Base-by-base conservation (phyloP, 805 yeast species). In the Candida cerambycidarum region DNA sequence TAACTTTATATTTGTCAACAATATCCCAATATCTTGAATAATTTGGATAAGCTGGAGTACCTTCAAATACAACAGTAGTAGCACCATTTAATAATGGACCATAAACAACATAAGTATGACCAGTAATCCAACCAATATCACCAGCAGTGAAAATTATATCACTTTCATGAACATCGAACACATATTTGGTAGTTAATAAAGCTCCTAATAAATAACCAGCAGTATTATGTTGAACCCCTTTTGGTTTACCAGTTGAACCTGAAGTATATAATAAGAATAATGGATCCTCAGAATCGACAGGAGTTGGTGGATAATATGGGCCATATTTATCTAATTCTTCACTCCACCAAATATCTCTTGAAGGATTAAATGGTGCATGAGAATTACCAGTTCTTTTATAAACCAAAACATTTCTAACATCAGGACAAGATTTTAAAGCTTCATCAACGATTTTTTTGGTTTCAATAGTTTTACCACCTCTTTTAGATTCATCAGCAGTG, bases 71-170 rank as follows among this genome's bases (percentile, higher is more conserved):
- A 41, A 93, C 85, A 8, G 97, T 82, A 37, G 98, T 83, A 41
- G 90, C 87, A 67, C 98, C 99, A 45, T 57, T 65, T 36, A 82
- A 69, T 54, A 93, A 78, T 32, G 99, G 99, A 46, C 98, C 98
- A 60, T 93, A 93, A 36, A 92, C 79, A 33, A 89, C 96, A 62
- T 92, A 93, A 8, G 97, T 86, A 67, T 93, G 99, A 54, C 98
- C 98, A 13, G 99, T 93, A 63, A 93, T 93, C 98, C 99, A 93
- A 62, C 99, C 98, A 43, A 93, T 89, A 63, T 93, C 98, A 61
- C 98, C 98, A 30, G 98, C 98, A 32, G 98, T 92, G 74, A 93
- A 92, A 48, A 92, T 68, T 33, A 85, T 76, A 65, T 93, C 98
- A 48, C 84, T 85, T 46, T 82, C 82, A 61, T 89, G 96, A 38